A percentile compares a stretch with the other conserved stretches of the same genome.
These are phyloP conservation scores for Chlorociboria aeruginascens DNA, from an alignment of 495 filamentous ascomycete species.

Conservation along the genomic window DNA sequence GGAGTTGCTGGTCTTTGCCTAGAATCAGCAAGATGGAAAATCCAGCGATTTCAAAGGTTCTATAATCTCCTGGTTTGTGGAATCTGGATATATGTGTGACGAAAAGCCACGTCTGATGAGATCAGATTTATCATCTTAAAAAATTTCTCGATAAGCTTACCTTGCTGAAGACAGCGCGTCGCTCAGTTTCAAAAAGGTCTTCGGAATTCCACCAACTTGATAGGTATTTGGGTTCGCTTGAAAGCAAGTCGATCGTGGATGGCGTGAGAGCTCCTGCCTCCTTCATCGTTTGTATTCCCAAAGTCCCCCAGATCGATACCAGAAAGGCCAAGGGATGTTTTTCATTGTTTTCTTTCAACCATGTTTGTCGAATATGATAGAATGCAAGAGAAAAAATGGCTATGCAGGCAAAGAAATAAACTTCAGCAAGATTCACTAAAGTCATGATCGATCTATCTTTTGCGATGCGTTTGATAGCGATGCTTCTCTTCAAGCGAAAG, in stretches of 20 bases:
- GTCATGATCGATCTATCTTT: too few species aligned
- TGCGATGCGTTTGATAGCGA: too few species aligned
- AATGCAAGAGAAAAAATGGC: too few species aligned
- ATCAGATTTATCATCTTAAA: not conserved
- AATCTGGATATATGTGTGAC: conserved; percentile 35
- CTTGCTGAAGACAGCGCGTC: conserved; percentile 18
- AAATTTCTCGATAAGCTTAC: conserved; percentile 8
- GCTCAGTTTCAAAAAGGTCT: conserved; percentile 11
- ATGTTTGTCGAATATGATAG: too few species aligned
- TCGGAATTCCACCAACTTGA: conserved; percentile 10
- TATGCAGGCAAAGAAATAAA: too few species aligned
- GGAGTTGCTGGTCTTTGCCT: conserved; percentile 37
- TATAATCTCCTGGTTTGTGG: conserved; percentile 35
- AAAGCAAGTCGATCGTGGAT: too few species aligned
- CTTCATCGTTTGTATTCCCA: too few species aligned
- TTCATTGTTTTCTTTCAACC: too few species aligned
- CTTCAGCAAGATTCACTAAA: too few species aligned
- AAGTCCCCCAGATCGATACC: too few species aligned
- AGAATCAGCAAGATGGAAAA: conserved; percentile 36
- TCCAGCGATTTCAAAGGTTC: conserved; percentile 32
- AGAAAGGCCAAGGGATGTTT: too few species aligned
- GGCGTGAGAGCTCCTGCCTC: not conserved
- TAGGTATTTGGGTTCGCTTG: not conserved
- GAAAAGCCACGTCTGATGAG: conserved; percentile 32
- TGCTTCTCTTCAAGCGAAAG: too few species aligned